Evolutionary conservation across 169 alveolate genomes (phyloP).

Genomic region (Plasmodium vinckei): DNA sequence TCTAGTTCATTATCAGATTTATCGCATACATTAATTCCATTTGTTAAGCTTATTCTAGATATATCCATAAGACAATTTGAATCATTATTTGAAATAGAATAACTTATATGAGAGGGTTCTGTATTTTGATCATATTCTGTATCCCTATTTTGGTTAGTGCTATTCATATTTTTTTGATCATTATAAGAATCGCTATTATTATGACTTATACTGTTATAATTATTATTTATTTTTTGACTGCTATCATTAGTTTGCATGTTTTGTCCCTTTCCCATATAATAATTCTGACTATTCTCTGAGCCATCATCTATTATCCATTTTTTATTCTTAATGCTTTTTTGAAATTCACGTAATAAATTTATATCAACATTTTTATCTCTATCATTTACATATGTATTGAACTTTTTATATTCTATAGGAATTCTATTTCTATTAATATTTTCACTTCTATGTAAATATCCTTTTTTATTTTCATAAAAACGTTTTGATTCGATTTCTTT

Average conservation of each 20-base stretch:
- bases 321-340: conserved; percentile 19
- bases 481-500: not conserved
- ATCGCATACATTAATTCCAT: not conserved
- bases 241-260: too few species aligned
- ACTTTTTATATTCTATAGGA: conserved; percentile 24
- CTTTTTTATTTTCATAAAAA: conserved; percentile 11
- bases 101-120: not conserved
- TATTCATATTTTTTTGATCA: not conserved
- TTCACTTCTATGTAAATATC: conserved; percentile 50
- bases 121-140: not conserved
- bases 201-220: not conserved
- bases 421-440: conserved; percentile 17
- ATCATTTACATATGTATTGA: conserved; percentile 30
- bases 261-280: too few species aligned
- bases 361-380: conserved; percentile 26
- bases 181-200: not conserved
- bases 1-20: conserved; percentile 18
- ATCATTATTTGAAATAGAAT: conserved; percentile 3
- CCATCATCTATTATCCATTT: conserved; percentile 2
- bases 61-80: not conserved
- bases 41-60: not conserved
- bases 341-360: conserved; percentile 23
- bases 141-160: not conserved
- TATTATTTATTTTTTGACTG: not conserved
- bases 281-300: not conserved